Percentiles rank a stretch among this genome's conserved stretches.
Conservation (phyloP, 306 rosid genomes). For the Vachellia collinsii region DNA sequence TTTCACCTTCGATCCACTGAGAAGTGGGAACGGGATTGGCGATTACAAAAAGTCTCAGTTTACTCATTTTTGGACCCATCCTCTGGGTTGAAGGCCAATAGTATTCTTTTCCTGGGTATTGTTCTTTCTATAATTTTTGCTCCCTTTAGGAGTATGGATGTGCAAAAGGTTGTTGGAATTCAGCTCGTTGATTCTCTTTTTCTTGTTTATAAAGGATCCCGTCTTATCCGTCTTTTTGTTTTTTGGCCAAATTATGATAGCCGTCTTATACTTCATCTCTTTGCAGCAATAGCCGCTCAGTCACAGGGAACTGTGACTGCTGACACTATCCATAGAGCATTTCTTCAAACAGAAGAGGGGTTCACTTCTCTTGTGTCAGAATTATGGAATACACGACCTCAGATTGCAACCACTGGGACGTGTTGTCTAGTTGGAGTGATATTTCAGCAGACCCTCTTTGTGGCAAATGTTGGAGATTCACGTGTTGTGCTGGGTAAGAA, state of each 20-base stretch:
- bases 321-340: conserved; percentile 66
- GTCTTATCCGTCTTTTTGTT: conserved; percentile 55
- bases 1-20: conserved; percentile 14
- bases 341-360: conserved; percentile 73
- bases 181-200: conserved; percentile 1
- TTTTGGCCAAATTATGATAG: no score
- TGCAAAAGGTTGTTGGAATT: not conserved
- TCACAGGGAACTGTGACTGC: conserved; percentile 62
- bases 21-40: not conserved
- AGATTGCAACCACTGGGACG: conserved; percentile 76
- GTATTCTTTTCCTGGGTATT: not conserved
- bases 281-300: conserved; percentile 67
- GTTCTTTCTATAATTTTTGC: not conserved
- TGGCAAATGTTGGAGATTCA: conserved; percentile 87
- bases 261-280: conserved; percentile 51
- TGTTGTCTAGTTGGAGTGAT: conserved; percentile 91
- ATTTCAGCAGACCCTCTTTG: conserved; percentile 71
- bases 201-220: conserved; percentile 38
- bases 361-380: conserved; percentile 70
- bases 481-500: conserved; percentile 87
- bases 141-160: not conserved
- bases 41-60: not conserved
- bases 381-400: conserved; percentile 62
- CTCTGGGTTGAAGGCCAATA: no score
- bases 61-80: not conserved